Percentiles rank a stretch among this genome's conserved stretches.
phyloP scores from a whole-genome alignment of 2,329 filamentous ascomycete genomes.

The Neodidymelliopsis sp. region DNA sequence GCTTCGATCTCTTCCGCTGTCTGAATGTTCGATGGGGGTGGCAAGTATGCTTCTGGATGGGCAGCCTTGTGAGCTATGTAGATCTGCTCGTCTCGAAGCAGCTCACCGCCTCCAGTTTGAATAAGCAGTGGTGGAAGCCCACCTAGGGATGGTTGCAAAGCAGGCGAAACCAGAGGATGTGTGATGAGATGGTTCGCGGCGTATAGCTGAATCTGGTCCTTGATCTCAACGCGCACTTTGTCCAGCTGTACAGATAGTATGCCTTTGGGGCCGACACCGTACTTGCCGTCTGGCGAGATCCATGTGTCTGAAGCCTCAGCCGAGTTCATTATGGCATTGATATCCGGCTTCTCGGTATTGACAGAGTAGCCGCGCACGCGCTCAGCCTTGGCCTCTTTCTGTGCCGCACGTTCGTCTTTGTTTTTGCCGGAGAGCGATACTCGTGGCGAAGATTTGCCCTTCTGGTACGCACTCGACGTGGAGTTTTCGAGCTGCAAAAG shows the following conservation, averaged over 20 bases:
- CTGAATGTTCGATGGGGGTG: conserved; percentile 52
- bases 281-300: conserved; percentile 46
- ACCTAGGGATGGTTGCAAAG: conserved; percentile 86
- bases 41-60: conserved; percentile 78
- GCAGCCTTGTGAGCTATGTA: conserved; percentile 95
- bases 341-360: conserved; percentile 28
- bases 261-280: conserved; percentile 43
- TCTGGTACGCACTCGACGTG: conserved; percentile 11
- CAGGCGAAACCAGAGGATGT: conserved; percentile 89
- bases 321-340: conserved; percentile 13
- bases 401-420: conserved; percentile 39
- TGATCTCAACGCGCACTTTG: conserved; percentile 69
- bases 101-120: conserved; percentile 85
- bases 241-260: conserved; percentile 71
- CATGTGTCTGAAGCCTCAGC: conserved; percentile 25
- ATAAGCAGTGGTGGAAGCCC: conserved; percentile 88
- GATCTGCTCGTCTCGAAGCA: conserved; percentile 92
- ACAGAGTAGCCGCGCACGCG: conserved; percentile 48
- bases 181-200: conserved; percentile 83
- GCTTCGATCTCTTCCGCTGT: conserved; percentile 66
- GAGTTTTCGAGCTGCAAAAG: conserved; percentile 57
- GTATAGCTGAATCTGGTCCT: conserved; percentile 91
- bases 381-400: conserved; percentile 46
- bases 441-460: conserved; percentile 15
- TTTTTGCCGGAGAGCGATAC: conserved; percentile 17